phyloP scores from a whole-genome alignment of 2,329 filamentous ascomycete species.

The Penicillium sp. region DNA sequence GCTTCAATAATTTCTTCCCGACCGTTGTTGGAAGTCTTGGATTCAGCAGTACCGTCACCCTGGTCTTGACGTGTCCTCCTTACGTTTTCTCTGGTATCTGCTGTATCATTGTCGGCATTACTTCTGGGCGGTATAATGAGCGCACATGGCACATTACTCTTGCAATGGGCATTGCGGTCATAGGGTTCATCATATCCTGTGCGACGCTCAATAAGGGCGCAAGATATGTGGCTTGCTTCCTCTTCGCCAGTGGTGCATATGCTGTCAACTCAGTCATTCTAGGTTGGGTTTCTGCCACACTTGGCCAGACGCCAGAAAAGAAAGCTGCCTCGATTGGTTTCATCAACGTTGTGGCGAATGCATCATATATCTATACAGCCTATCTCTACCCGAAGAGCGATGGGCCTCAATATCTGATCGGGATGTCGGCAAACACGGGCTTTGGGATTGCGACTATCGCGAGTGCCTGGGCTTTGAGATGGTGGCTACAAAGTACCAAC shows the following conservation, averaged over 20 bases:
- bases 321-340: constrained; percentile 41
- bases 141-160: constrained; percentile 24
- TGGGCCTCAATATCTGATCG: constrained; percentile 11
- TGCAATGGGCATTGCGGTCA: constrained; percentile 13
- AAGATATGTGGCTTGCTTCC: constrained; percentile 25
- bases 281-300: constrained; percentile 40
- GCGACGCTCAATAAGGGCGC: constrained; percentile 17
- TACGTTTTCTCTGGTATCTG: constrained; percentile 11
- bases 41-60: constrained; percentile 48
- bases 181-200: constrained; percentile 22
- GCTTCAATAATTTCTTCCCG: constrained; percentile 47
- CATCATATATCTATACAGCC: constrained; percentile 36
- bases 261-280: constrained; percentile 40
- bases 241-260: constrained; percentile 26
- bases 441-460: constrained; percentile 7
- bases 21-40: constrained; percentile 49
- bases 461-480: constrained; percentile 6
- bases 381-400: constrained; percentile 27
- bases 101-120: constrained; percentile 4
- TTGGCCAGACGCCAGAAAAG: constrained; percentile 43
- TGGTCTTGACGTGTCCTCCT: constrained; percentile 46
- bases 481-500: constrained; percentile 5
- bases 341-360: constrained; percentile 40
- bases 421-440: constrained; percentile 2
- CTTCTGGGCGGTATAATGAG: constrained; percentile 17